A percentile compares a stretch with the other conserved stretches of the same genome.
These are phyloP conservation scores for Fraxinus pennsylvanica DNA, from an alignment of 257 asterid genomes.

Conservation along the genomic window DNA sequence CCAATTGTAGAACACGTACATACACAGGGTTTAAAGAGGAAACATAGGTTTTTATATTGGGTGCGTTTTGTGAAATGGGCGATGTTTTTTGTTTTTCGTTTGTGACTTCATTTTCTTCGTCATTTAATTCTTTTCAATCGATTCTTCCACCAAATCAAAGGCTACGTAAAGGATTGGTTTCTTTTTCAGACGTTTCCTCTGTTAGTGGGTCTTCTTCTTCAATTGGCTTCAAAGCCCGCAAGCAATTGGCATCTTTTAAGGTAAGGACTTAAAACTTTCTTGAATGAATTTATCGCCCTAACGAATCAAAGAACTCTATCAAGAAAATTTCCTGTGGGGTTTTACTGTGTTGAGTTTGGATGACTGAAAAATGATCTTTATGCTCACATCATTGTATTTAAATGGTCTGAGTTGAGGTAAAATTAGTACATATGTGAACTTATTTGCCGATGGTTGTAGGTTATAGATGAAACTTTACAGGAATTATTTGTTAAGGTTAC, in stretches of 20 bases:
- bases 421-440: neutral
- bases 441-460: neutral
- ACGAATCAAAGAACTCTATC: neutral
- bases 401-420: neutral
- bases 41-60: slow-evolving; percentile 21
- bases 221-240: slow-evolving; percentile 41
- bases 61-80: neutral
- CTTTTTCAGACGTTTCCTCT: slow-evolving; percentile 39
- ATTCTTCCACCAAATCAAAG: slow-evolving; percentile 38
- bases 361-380: neutral
- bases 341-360: neutral
- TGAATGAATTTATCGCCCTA: neutral
- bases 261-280: slow-evolving; percentile 40
- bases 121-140: slow-evolving; percentile 47
- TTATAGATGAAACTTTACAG: neutral
- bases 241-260: slow-evolving; percentile 54
- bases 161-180: slow-evolving; percentile 44
- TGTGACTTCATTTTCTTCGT: slow-evolving; percentile 50
- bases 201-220: slow-evolving; percentile 45
- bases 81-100: slow-evolving; percentile 38
- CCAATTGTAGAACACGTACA: neutral
- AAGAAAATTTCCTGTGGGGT: neutral
- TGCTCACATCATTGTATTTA: neutral
- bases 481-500: neutral
- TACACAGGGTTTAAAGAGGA: neutral